Base-by-base conservation (phyloP, 306 rosid species). In the Hylodesmum podocarpum region DNA sequence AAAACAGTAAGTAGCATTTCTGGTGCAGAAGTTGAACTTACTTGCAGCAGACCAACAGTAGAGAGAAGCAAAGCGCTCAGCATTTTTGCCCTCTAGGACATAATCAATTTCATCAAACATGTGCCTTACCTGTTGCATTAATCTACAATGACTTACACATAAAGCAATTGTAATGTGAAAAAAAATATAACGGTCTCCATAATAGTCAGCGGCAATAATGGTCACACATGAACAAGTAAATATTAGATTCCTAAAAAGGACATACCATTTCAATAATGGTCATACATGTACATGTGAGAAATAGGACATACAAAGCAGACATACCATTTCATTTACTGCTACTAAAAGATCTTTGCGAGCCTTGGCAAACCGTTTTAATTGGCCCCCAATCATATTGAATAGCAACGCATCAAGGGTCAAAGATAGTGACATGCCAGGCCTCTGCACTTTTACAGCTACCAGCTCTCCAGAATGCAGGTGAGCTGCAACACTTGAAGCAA, bases 61-160 rank as follows among this genome's bases (percentile, higher is more conserved):
- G 40, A 95, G 93, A 78, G 92, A 82, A 71, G 91, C 89, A 80
- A 92, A 95, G 61, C 92, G 99, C 75, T 92, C 97, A 24, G 99
- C 97, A 89, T 91, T 95, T 70, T 84, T 90, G 21, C 89, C 99
- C 91, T 95, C 99, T 16, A 31, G 87, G 53, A 95, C 82, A 82
- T 95, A 95, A 86, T 95, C 91, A 76, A 92, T 95, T 87, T 95
- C 99, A 83, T 95, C 97, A 83, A 95, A 95, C 99, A 95, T 95
- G 89, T 95, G 99, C 54, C 97, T 92, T 67, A 92, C 97, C 97
- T 95, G 96, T 83, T 82, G 51, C 81, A 88, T 79, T 65, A 62
- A 73, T 66, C 57, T 46, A 75, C 65, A 66, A 76, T 66, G 43
- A 68, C 34, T 81, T 63, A 15, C 29, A 40, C 47, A 33, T 49